phyloP scores from a whole-genome alignment of 345 rosid species.

The Citrus mangshanensis region DNA sequence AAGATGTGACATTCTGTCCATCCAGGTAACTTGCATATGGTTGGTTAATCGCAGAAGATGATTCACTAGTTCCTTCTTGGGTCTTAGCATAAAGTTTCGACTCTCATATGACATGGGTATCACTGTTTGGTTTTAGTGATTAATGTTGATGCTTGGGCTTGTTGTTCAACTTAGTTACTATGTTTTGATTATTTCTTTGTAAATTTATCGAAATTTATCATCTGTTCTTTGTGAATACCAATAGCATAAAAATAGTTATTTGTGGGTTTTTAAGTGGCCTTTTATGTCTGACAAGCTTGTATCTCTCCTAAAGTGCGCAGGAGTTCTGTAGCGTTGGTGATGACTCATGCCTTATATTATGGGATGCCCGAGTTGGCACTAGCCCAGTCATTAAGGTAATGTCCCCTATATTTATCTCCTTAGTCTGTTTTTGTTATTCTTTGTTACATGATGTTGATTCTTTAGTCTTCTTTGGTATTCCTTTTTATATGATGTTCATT shows the following conservation, averaged over 20 bases:
- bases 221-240: neutral
- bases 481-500: neutral
- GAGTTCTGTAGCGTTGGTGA: constrained; percentile 99
- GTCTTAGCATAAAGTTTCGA: neutral
- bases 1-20: constrained; percentile 95
- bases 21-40: constrained; percentile 59
- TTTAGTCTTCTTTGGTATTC: neutral
- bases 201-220: neutral
- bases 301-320: constrained; percentile 63
- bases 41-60: neutral
- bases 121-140: neutral
- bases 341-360: constrained; percentile 96
- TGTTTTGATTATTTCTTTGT: neutral
- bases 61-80: neutral
- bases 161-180: neutral
- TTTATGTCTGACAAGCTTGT: constrained; percentile 25
- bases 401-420: neutral
- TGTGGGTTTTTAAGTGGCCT: constrained; percentile 2
- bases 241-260: neutral
- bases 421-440: neutral
- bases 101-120: neutral
- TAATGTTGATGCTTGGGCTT: neutral
- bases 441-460: neutral
- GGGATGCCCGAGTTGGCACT: constrained; percentile 96
- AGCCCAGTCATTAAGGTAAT: constrained; percentile 77